Percentiles rank a stretch among this genome's conserved stretches.
These are phyloP conservation scores for Knoxia roxburghii DNA, from an alignment of 257 asterid species.

Conservation along the genomic window DNA sequence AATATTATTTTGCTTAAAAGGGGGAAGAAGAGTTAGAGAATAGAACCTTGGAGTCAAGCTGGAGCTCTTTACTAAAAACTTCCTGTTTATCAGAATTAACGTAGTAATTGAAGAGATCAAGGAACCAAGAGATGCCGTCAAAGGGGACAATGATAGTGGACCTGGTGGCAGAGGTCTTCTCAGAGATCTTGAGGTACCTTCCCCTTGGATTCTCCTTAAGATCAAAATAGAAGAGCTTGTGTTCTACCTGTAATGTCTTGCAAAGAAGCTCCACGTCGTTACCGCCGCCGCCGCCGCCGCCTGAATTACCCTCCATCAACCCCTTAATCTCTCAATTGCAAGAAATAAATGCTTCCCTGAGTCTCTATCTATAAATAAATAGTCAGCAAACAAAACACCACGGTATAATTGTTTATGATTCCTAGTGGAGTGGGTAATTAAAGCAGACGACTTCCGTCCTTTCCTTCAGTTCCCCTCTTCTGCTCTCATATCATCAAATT, in stretches of 20 bases:
- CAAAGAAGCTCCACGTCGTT: slow-evolving; percentile 79
- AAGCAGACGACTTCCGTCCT: too few relatives aligned
- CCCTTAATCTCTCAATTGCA: too few relatives aligned
- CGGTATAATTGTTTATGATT: too few relatives aligned
- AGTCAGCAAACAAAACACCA: too few relatives aligned
- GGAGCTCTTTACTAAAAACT: slow-evolving; percentile 82
- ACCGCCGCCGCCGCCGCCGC: slow-evolving; percentile 53
- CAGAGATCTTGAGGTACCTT: slow-evolving; percentile 88
- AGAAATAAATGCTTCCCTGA: too few relatives aligned
- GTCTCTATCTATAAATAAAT: too few relatives aligned
- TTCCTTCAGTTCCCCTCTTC: too few relatives aligned
- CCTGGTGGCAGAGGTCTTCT: slow-evolving; percentile 94
- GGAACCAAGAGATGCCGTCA: slow-evolving; percentile 94
- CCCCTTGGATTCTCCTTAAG: slow-evolving; percentile 98
- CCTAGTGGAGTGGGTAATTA: too few relatives aligned
- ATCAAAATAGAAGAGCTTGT: slow-evolving; percentile 94
- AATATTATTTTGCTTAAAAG: not conserved
- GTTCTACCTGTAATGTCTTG: slow-evolving; percentile 93
- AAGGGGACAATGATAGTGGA: slow-evolving; percentile 93
- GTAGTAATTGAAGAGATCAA: slow-evolving; percentile 93
- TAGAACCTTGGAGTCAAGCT: slow-evolving; percentile 85
- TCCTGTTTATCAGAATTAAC: slow-evolving; percentile 80
- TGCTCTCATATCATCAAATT: too few relatives aligned
- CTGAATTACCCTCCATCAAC: slow-evolving; percentile 74
- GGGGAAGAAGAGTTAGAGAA: not conserved